Base-by-base conservation (phyloP, 78 protist genomes). In the Isochrysis galbana region DNA sequence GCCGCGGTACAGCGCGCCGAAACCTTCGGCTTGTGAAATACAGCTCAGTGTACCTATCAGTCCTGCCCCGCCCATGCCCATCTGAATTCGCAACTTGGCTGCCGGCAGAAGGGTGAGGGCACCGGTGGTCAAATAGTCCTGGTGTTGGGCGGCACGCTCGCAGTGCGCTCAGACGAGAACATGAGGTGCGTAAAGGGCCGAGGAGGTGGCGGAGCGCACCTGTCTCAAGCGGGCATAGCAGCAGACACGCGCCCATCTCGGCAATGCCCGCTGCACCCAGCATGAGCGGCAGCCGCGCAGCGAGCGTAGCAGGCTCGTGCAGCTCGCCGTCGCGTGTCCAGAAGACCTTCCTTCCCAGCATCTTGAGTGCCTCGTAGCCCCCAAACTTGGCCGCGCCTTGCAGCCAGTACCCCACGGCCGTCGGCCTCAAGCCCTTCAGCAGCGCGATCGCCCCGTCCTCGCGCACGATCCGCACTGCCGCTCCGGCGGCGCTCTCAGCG, bases 351-450 rank as follows among this genome's bases (percentile, higher is more conserved):
- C 21, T 46, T 46, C 5, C 45, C 48, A 7, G 86, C 5, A 44
- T 23, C 86, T 77, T 77, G 36, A 77, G 44, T 46, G 34, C 48
- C 47, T 77, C 86, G 86, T 77, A 77, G 25, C 86, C 86, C 34
- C 86, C 86, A n/a, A 77, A 77, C 86, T 77, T 77, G 86, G 86
- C 34, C 26, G n/a, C 86, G 34, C 86, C 86, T n/a, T 77, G 86
- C 23, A 77, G 86, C 21, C 0, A 77, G 86, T 77, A 77, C 23
- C 86, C 86, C 10, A 39, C 1, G 0, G 47, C 48, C 45, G 86
- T 77, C 25, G 86, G 42, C 3, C 17, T 2, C 34, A 77, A 5
- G 21, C 86, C 86, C 19, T 41, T 77, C 48, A 77, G 32, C 17
- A 77, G 41, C 21, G 47, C 86, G n/a, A n/a, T n/a, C n/a, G n/a